These are phyloP conservation scores for Macroventuria anomochaeta DNA, from an alignment of 2,329 filamentous ascomycete genomes.

Conservation along the genomic window DNA sequence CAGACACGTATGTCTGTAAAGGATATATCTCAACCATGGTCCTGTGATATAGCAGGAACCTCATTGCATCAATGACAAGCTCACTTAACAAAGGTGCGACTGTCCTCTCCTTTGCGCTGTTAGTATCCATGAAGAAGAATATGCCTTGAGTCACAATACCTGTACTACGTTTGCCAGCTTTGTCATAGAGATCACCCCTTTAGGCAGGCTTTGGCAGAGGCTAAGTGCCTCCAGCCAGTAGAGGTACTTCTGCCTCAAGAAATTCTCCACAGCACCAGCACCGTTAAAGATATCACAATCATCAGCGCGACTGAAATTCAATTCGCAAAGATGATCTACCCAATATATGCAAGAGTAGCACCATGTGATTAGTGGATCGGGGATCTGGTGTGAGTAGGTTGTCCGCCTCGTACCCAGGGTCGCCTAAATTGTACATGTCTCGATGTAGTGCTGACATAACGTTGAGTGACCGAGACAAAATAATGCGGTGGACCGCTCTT, in stretches of 20 bases:
- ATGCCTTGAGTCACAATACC: too few relatives aligned
- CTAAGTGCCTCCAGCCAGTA: constrained; percentile 27
- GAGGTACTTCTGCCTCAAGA: too few relatives aligned
- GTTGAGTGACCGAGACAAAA: constrained; percentile 24
- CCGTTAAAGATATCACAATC: not conserved
- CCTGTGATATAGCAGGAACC: constrained; percentile 28
- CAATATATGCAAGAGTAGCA: constrained; percentile 43
- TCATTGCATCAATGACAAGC: constrained; percentile 17
- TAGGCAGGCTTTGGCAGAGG: constrained; percentile 19
- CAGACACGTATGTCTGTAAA: constrained; percentile 26
- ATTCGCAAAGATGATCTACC: constrained; percentile 42
- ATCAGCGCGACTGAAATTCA: not conserved
- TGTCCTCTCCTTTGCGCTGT: constrained; percentile 4
- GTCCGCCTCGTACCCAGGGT: constrained; percentile 23
- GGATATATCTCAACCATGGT: constrained; percentile 21
- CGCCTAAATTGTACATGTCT: constrained; percentile 32
- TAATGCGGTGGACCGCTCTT: not conserved
- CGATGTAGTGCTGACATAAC: constrained; percentile 23
- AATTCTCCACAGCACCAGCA: not conserved
- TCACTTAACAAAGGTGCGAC: not conserved
- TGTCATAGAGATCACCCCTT: constrained; percentile 21
- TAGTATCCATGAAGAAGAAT: constrained; percentile 3
- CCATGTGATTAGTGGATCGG: constrained; percentile 32
- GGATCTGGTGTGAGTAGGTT: constrained; percentile 27
- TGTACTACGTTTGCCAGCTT: constrained; percentile 15